Base-by-base conservation (phyloP, 176 grass and related monocot genomes). In the Cymbopogon citratus region DNA sequence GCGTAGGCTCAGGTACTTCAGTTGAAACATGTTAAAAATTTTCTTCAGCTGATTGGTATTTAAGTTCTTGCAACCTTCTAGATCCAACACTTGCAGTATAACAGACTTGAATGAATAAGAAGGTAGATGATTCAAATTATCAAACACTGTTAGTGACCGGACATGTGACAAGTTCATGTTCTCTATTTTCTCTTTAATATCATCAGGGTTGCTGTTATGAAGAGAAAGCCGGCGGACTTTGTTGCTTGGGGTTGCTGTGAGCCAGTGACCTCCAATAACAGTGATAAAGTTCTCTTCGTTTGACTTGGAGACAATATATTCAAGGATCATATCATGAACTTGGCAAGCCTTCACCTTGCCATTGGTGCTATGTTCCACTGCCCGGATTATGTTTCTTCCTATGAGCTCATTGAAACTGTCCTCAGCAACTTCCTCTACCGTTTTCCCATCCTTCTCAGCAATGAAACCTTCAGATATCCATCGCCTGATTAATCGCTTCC, bases 251-350 rank as follows among this genome's bases (percentile, higher is more conserved):
- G 8, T 27, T 23, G 74, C 19, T 9, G 67, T 63, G 13, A 73
- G 67, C 75, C 75, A 73, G 43, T 79, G 76, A 4, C 76, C 84
- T 5, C 66, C 84, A n/a, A 79, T 12, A 0, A 85, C 67, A 16
- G 84, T 85, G 12, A 79, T 85, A 9, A 85, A 85, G n/a, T 79
- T 79, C 56, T 79, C 84, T n/a, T 72, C 67, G 1, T 66, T 71
- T 70, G 79, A 81, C 24, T 81, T 85, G 7, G 11, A 51, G 6
- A 85, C 15, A 5, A 85, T 85, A 7, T 85, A 85, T 39, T 72
- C 41, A 31, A 85, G 31, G n/a, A 73, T 24, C 79, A 71, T 81
- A 24, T 71, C 79, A 60, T 81, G 79, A n/a, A 81, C 66, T 6
- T 71, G 66, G 5, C 34, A 71, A 29, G 2, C 0, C 9, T 85